Conservation (phyloP, 2,329 filamentous ascomycete species). For the Cladosporium sp. region DNA sequence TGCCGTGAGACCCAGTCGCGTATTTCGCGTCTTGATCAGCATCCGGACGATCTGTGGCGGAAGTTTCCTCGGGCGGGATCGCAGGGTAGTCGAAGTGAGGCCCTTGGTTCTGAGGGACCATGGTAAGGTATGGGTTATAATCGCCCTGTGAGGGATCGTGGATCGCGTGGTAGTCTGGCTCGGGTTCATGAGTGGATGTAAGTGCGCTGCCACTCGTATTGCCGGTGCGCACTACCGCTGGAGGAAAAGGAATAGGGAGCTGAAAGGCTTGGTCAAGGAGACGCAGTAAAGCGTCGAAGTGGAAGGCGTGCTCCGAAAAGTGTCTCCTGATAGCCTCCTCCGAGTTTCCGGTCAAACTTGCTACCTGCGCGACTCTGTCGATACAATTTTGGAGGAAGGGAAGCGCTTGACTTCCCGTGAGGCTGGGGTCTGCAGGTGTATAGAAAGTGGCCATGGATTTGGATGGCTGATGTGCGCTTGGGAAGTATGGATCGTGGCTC, state of each 20-base stretch:
- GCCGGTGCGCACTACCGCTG: not conserved
- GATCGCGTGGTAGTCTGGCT: not conserved
- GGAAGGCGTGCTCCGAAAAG: not conserved
- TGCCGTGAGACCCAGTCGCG: no score
- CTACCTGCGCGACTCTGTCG: not conserved
- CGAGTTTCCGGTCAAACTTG: not conserved
- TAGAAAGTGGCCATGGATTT: not conserved
- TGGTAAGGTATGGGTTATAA: no score
- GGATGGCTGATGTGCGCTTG: not conserved
- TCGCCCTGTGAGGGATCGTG: no score
- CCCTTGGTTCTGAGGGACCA: no score
- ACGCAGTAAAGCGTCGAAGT: not conserved
- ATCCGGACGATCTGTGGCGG: no score
- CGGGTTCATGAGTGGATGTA: not conserved
- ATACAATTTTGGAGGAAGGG: not conserved
- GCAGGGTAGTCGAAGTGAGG: no score
- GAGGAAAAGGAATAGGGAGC: not conserved
- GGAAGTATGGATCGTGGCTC: not conserved
- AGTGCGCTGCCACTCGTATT: not conserved
- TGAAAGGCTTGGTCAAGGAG: not conserved
- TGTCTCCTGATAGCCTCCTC: not conserved
- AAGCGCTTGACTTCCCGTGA: not conserved
- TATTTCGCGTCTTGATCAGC: no score
- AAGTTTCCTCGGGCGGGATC: no score
- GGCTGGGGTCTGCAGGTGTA: not conserved